Percentiles rank a stretch among this genome's conserved stretches.
phyloP scores from a whole-genome alignment of 768 basidiomycete species.

The Fomitopsis serialis region DNA sequence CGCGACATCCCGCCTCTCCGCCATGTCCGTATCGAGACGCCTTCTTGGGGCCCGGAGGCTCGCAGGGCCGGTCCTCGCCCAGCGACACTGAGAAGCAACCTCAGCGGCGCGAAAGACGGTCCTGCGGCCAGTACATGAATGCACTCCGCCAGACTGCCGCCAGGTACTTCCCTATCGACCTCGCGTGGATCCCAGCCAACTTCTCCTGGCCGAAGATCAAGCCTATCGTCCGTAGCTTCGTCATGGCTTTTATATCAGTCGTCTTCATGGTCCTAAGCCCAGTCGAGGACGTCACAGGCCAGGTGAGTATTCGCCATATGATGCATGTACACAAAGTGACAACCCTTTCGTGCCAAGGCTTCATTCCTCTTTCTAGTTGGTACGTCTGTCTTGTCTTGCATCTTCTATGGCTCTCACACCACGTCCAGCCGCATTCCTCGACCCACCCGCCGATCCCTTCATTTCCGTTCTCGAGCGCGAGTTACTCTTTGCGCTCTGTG shows the following conservation, averaged over 20 bases:
- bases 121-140: no score
- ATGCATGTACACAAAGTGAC: no score
- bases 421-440: constrained; percentile 61
- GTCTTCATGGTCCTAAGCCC: no score
- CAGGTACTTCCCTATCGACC: constrained; percentile 21
- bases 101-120: neutral
- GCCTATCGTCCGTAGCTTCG: constrained; percentile 56
- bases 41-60: neutral
- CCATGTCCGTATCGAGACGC: constrained; percentile 7
- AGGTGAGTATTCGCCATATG: constrained; percentile 31
- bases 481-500: constrained; percentile 46
- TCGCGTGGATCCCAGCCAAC: constrained; percentile 56
- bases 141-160: neutral
- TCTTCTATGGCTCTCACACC: no score
- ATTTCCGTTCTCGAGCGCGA: no score
- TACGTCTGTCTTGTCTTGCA: constrained; percentile 17
- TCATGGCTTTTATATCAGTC: no score
- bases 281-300: constrained; percentile 47
- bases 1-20: no score
- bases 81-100: neutral
- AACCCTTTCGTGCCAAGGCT: constrained; percentile 33
- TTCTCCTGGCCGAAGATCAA: constrained; percentile 57
- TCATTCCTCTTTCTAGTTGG: constrained; percentile 62
- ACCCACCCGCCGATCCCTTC: constrained; percentile 65
- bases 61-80: neutral